phyloP scores from a whole-genome alignment of 2,329 filamentous ascomycete genomes.

The Colletotrichum phormii region DNA sequence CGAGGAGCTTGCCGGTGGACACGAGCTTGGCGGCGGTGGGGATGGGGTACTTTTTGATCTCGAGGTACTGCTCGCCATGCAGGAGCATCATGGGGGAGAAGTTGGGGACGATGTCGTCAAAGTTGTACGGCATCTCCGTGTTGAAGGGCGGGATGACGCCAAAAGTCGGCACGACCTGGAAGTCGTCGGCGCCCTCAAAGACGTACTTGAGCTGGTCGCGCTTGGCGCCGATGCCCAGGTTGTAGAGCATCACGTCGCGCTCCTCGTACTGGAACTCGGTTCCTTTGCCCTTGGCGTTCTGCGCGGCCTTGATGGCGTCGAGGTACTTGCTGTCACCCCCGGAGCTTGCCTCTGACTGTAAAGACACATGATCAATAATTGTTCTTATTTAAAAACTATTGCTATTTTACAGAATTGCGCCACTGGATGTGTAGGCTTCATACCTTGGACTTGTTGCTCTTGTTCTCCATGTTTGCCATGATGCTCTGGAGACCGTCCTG shows the following conservation, averaged over 20 bases:
- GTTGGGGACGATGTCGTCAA: conserved; percentile 89
- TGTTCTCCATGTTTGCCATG: conserved; percentile 87
- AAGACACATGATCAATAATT: conserved; percentile 38
- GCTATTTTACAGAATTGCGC: conserved; percentile 35
- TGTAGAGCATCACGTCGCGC: conserved; percentile 93
- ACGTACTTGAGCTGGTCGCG: conserved; percentile 87
- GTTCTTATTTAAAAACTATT: conserved; percentile 38
- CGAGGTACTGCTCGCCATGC: conserved; percentile 98
- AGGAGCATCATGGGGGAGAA: conserved; percentile 99
- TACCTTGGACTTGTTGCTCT: conserved; percentile 64
- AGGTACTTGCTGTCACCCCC: conserved; percentile 66
- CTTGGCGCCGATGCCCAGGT: conserved; percentile 93
- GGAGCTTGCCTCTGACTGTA: conserved; percentile 27
- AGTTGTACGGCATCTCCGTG: conserved; percentile 81
- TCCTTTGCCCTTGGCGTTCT: conserved; percentile 75
- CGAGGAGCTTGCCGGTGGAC: conserved; percentile 83
- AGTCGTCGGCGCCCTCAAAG: conserved; percentile 91
- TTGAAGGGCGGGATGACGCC: conserved; percentile 96
- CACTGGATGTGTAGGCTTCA: conserved; percentile 53
- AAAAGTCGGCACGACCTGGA: conserved; percentile 95
- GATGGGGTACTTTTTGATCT: conserved; percentile 91
- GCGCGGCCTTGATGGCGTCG: conserved; percentile 79
- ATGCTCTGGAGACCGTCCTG: conserved; percentile 82
- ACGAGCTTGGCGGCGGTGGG: conserved; percentile 84
- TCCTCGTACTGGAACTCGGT: conserved; percentile 88